Evolutionary conservation across 1,284 basidiomycete species (phyloP).

Genomic region (Cryptococcus sp.): DNA sequence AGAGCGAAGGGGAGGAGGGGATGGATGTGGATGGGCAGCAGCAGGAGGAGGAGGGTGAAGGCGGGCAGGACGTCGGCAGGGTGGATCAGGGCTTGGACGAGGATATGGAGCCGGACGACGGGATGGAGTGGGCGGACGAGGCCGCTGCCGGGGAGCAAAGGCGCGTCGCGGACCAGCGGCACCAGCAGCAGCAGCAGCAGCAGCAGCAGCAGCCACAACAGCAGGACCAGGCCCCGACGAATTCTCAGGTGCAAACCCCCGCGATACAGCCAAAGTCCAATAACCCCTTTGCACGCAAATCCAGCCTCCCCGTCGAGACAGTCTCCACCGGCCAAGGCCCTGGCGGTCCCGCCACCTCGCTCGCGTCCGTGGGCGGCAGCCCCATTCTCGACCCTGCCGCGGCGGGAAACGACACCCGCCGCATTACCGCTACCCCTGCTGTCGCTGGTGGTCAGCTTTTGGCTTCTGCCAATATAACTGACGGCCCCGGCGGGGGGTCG

Average conservation of each 20-base stretch:
- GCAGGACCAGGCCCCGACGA: slow-evolving; percentile 32
- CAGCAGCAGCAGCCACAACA: slow-evolving; percentile 44
- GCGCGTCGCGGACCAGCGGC: slow-evolving; percentile 24
- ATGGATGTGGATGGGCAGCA: slow-evolving; percentile 3
- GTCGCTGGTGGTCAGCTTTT: slow-evolving; percentile 58
- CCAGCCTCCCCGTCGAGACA: not conserved
- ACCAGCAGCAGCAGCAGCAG: slow-evolving; percentile 30
- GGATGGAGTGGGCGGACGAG: slow-evolving; percentile 53
- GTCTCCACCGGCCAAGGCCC: not conserved
- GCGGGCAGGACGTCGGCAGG: slow-evolving; percentile 26
- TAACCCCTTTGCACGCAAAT: slow-evolving; percentile 27
- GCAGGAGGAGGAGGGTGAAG: slow-evolving; percentile 18
- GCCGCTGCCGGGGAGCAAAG: slow-evolving; percentile 47
- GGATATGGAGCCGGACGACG: slow-evolving; percentile 55
- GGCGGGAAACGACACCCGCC: slow-evolving; percentile 60
- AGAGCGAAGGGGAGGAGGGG: slow-evolving; percentile 45
- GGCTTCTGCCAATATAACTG: slow-evolving; percentile 49
- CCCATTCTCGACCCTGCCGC: slow-evolving; percentile 35
- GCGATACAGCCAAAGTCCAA: slow-evolving; percentile 25
- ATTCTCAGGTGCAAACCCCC: slow-evolving; percentile 7
- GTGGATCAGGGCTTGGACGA: slow-evolving; percentile 14
- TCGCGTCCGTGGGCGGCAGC: slow-evolving; percentile 17
- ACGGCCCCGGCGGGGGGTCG: not conserved
- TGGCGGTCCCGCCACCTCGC: slow-evolving; percentile 17
- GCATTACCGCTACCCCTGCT: slow-evolving; percentile 70